These are phyloP conservation scores for Acer saccharum DNA, from an alignment of 345 rosid species.

Conservation along the genomic window DNA sequence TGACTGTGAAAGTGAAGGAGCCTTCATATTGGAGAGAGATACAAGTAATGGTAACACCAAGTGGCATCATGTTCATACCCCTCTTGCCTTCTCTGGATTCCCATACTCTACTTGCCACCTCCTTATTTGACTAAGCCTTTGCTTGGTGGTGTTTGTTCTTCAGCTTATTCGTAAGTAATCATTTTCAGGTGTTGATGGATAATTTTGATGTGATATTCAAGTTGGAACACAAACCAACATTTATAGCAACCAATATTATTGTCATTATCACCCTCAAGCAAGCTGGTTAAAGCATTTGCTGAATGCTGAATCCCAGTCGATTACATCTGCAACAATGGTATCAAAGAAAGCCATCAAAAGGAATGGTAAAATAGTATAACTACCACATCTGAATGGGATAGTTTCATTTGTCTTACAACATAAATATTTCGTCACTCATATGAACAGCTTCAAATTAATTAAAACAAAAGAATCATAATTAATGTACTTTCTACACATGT, in stretches of 20 bases:
- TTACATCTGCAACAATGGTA: neutral
- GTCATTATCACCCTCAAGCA: too few relatives aligned
- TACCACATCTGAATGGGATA: neutral
- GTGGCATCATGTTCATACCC: slow-evolving; percentile 36
- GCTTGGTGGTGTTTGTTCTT: too few relatives aligned
- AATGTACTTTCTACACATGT: slow-evolving; percentile 17
- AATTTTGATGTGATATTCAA: too few relatives aligned
- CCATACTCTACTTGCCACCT: slow-evolving; percentile 33
- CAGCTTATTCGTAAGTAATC: too few relatives aligned
- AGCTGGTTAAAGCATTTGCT: too few relatives aligned
- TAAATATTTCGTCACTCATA: slow-evolving; percentile 2
- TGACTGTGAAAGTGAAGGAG: slow-evolving; percentile 32
- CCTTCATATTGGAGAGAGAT: slow-evolving; percentile 32
- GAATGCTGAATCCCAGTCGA: too few relatives aligned
- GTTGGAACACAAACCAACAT: too few relatives aligned
- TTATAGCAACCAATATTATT: too few relatives aligned
- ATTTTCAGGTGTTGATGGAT: too few relatives aligned
- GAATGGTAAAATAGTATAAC: neutral
- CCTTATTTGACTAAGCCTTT: slow-evolving; percentile 9
- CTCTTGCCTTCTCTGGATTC: slow-evolving; percentile 32
- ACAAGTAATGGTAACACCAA: slow-evolving; percentile 17
- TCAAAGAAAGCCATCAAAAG: neutral
- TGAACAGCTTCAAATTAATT: slow-evolving; percentile 9
- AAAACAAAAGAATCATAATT: slow-evolving; percentile 12
- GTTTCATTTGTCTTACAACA: slow-evolving; percentile 8